These are phyloP conservation scores for Wickerhamiella pararugosa DNA, from an alignment of 1,139 yeast genomes.

Conservation along the genomic window DNA sequence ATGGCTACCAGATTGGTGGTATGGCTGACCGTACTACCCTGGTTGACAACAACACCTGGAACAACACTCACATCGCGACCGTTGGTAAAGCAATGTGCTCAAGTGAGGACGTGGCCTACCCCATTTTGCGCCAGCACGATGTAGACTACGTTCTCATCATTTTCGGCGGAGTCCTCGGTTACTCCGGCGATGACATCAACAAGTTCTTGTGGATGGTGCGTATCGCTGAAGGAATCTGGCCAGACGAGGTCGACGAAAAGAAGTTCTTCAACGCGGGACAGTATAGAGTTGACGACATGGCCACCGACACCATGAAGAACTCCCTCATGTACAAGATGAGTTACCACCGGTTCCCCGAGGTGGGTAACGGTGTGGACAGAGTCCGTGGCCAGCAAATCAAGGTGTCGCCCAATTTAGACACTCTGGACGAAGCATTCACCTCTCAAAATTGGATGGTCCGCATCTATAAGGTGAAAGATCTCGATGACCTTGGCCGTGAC, in stretches of 20 bases:
- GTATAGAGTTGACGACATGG: conserved; percentile 69
- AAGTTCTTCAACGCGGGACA: conserved; percentile 82
- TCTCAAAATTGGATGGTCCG: conserved; percentile 95
- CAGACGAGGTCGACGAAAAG: conserved; percentile 83
- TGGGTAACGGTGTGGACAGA: conserved; percentile 65
- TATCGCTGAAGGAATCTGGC: conserved; percentile 99
- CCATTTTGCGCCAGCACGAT: conserved; percentile 77
- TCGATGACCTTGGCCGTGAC: conserved; percentile 77
- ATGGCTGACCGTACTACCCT: conserved; percentile 98
- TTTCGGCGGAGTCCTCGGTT: conserved; percentile 90
- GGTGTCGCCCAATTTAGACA: conserved; percentile 45
- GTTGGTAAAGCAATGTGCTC: conserved; percentile 98
- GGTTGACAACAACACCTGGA: conserved; percentile 99
- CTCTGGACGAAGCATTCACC: conserved; percentile 88
- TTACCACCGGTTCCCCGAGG: conserved; percentile 69
- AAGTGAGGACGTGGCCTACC: conserved; percentile 73
- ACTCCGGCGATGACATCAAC: conserved; percentile 92
- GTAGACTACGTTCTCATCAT: conserved; percentile 89
- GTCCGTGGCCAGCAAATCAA: conserved; percentile 72
- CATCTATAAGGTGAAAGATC: conserved; percentile 81
- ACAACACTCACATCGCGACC: conserved; percentile 98
- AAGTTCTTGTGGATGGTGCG: conserved; percentile 98
- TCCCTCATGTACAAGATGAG: conserved; percentile 93
- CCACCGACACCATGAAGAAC: conserved; percentile 72
- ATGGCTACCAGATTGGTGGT: conserved; percentile 98